Percentiles rank a stretch among this genome's conserved stretches.
Conservation (phyloP, 176 grass and related monocot species). For the Saccharum officinarum region DNA sequence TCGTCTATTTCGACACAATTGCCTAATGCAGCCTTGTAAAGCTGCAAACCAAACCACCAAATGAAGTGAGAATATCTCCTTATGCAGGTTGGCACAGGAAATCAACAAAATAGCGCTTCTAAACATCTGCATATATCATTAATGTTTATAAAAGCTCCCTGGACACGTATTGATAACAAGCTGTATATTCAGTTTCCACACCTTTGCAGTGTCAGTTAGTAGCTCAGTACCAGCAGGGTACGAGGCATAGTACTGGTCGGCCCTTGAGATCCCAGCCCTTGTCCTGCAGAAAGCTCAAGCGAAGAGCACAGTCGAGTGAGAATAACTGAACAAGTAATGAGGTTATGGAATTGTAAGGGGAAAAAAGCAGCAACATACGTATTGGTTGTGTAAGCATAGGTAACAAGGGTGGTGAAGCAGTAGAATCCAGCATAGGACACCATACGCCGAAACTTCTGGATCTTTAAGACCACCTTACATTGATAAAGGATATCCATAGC, state of each 20-base stretch:
- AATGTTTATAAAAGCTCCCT: neutral
- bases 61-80: neutral
- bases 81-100: neutral
- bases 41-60: constrained; percentile 46
- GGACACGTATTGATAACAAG: neutral
- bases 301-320: neutral
- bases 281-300: constrained; percentile 34
- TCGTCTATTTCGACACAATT: constrained; percentile 93
- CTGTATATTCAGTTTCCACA: constrained; percentile 33
- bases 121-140: neutral
- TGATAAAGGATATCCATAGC: constrained; percentile 58
- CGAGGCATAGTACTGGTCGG: constrained; percentile 79
- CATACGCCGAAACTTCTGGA: constrained; percentile 75
- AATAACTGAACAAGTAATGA: constrained; percentile 2
- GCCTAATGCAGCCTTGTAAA: constrained; percentile 80
- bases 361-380: neutral
- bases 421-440: constrained; percentile 76
- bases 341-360: neutral
- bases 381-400: constrained; percentile 75
- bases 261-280: constrained; percentile 75
- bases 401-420: constrained; percentile 60
- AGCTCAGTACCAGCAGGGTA: constrained; percentile 82
- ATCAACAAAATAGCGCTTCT: constrained; percentile 7
- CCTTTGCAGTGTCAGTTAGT: constrained; percentile 84
- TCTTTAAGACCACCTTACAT: constrained; percentile 64